Evolutionary conservation across 495 filamentous ascomycete species (phyloP), one percentile per base, ranked within the genome.

Genomic region (Hapsidospora chrysogenum): DNA sequence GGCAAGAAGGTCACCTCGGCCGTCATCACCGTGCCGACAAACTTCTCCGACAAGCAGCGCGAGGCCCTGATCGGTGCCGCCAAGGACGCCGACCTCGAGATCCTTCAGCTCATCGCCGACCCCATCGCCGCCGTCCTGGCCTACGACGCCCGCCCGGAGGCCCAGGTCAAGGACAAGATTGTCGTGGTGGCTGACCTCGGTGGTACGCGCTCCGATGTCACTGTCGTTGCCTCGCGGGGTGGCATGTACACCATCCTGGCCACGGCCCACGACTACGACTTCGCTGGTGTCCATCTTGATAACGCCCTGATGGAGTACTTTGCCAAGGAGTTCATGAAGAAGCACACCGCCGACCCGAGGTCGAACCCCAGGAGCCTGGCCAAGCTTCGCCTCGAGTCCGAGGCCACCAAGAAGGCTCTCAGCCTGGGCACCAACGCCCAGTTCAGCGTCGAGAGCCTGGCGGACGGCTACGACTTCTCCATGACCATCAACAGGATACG

Each of bases 191-290:
- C 83, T 18, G 89, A 97, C 45, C 64, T 97, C 19, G 89, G 89
- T 46, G 89, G 85, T 34, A 95, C 80, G 17, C 74, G 89, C 25
- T 93, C 84, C 18, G 89, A 97, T 56, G 78, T 92, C 31, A 73
- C 87, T 11, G 80, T 97, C 31, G 61, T 97, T 42, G 80, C 85
- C 33, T 87, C 75, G 49, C 74, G 87, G 53, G 83, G 87, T 30
- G 89, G 89, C 44, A 89, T 96, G 66, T 96, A 97, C 70, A 93
- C 82, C 31, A 78, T 94, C 44, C 69, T 97, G 10, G 85, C 92
- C 3, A 92, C 87, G 21, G 74, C 76, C 10, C 89, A 97, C 57
- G 89, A 97, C 64, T 94, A 92, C 54, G 84, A 92, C 50, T 78
- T 82, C 39, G 72, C 77, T 32, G 89, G 89, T 45, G 57, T 68